Percentiles rank a stretch among this genome's conserved stretches.
phyloP scores from a whole-genome alignment of 2,329 filamentous ascomycete species.

The Colletotrichum tofieldiae region DNA sequence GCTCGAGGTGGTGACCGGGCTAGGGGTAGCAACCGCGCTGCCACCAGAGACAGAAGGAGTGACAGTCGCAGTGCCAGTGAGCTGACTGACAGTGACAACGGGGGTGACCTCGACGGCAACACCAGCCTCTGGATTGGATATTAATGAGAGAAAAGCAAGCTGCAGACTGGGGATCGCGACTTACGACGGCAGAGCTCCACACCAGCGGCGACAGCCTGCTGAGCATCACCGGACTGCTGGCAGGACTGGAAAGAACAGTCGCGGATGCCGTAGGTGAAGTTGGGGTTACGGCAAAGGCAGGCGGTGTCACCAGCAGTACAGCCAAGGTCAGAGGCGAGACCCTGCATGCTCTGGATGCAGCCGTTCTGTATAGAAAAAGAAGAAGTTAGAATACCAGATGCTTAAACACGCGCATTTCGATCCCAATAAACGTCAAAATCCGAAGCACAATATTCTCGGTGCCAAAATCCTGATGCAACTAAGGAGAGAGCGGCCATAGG shows the following conservation, averaged over 20 bases:
- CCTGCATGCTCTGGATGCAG: slow-evolving; percentile 57
- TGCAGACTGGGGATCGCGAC: slow-evolving; percentile 31
- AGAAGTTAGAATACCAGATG: slow-evolving; percentile 1
- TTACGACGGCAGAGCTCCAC: slow-evolving; percentile 57
- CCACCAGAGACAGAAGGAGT: slow-evolving; percentile 7
- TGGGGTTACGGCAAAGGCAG: slow-evolving; percentile 64
- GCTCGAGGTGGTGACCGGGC: slow-evolving; percentile 54
- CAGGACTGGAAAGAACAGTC: slow-evolving; percentile 66
- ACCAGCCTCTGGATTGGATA: slow-evolving; percentile 24
- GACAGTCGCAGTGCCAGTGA: slow-evolving; percentile 34
- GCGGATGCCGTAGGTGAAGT: slow-evolving; percentile 66
- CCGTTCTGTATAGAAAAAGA: slow-evolving; percentile 20
- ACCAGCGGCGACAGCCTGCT: slow-evolving; percentile 57
- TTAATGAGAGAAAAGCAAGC: background rate
- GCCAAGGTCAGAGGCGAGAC: slow-evolving; percentile 59
- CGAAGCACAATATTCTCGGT: background rate
- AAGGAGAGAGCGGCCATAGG: background rate
- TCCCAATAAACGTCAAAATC: background rate
- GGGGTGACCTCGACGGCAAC: slow-evolving; percentile 47
- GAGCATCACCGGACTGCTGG: slow-evolving; percentile 51
- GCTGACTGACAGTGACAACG: slow-evolving; percentile 41
- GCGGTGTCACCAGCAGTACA: slow-evolving; percentile 59
- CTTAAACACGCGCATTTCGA: background rate
- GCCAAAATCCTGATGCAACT: background rate
- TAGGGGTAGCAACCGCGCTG: slow-evolving; percentile 28